Evolutionary conservation across 2,329 filamentous ascomycete species (phyloP).

Genomic region (Sporothrix inflata): DNA sequence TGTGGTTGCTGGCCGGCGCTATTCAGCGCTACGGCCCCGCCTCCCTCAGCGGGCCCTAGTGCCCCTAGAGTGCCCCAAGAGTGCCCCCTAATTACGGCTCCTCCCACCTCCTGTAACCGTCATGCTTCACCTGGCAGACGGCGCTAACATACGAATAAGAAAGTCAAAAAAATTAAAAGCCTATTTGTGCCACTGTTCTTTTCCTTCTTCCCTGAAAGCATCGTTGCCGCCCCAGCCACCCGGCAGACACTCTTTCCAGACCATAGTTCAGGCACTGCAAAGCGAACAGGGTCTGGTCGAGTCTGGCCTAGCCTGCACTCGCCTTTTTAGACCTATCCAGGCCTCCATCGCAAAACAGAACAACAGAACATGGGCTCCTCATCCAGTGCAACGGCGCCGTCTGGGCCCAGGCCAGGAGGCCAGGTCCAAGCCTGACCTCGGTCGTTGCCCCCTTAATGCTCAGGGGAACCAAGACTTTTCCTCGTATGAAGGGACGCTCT

Average conservation of each 20-base stretch:
- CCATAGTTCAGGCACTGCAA: not conserved
- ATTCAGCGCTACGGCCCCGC: not conserved
- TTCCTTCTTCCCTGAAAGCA: not conserved
- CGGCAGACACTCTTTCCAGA: conserved; percentile 15
- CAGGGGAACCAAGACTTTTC: not conserved
- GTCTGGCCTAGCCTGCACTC: not conserved
- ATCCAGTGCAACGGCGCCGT: conserved; percentile 16
- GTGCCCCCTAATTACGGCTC: conserved; percentile 13
- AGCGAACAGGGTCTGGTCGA: not conserved
- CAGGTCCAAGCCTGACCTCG: not conserved
- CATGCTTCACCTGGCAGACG: not conserved
- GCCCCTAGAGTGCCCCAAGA: not conserved
- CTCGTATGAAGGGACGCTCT: not conserved
- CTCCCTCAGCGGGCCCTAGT: conserved; percentile 10
- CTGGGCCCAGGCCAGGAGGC: not conserved
- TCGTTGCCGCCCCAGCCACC: conserved; percentile 15
- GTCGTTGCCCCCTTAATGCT: not conserved
- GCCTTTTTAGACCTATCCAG: not conserved
- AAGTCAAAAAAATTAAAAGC: not conserved
- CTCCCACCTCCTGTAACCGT: conserved; percentile 15
- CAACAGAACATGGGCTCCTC: conserved; percentile 10
- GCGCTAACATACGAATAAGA: not conserved
- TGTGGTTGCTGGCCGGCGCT: not conserved
- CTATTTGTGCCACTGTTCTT: not conserved
- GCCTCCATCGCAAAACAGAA: not conserved